These are phyloP conservation scores for Podila epigama DNA, from an alignment of 192 early-diverging fungal species.

Conservation along the genomic window DNA sequence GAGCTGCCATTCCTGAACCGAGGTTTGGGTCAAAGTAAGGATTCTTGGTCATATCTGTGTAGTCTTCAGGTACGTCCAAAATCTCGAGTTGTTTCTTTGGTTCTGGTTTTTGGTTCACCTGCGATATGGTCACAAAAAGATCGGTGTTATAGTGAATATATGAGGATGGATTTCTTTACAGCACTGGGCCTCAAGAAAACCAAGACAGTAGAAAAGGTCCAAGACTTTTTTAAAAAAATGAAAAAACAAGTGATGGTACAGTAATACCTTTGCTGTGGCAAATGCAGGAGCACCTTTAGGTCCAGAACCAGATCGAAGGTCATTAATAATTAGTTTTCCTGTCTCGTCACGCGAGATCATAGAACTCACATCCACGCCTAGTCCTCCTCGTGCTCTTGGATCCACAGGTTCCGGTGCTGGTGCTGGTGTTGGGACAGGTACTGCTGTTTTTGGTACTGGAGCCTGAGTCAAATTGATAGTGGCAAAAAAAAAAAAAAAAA, in stretches of 20 bases:
- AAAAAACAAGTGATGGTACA: not conserved
- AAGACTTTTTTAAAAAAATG: too few relatives aligned
- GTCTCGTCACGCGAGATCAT: slow-evolving; percentile 40
- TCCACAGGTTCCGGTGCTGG: slow-evolving; percentile 6
- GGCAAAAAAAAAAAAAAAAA: too few relatives aligned
- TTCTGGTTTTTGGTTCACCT: slow-evolving; percentile 44
- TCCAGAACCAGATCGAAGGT: slow-evolving; percentile 13
- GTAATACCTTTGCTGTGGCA: slow-evolving; percentile 45
- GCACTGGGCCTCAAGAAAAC: too few relatives aligned
- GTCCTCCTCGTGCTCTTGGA: slow-evolving; percentile 26
- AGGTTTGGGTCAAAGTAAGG: slow-evolving; percentile 87
- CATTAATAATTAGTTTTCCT: slow-evolving; percentile 45
- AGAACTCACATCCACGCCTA: slow-evolving; percentile 22
- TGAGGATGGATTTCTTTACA: too few relatives aligned
- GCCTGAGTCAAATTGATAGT: not conserved
- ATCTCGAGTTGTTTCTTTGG: slow-evolving; percentile 57
- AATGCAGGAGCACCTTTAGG: slow-evolving; percentile 26
- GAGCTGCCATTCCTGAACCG: slow-evolving; percentile 35
- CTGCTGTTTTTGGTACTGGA: not conserved
- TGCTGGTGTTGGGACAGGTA: not conserved
- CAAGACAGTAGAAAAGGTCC: too few relatives aligned
- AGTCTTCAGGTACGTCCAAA: slow-evolving; percentile 56
- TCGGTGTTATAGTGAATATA: too few relatives aligned
- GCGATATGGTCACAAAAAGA: slow-evolving; percentile 1
- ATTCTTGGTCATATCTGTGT: slow-evolving; percentile 78